Evolutionary conservation across 169 alveolate species (phyloP), one percentile per base, ranked within the genome.

Genomic region (Plasmodium knowlesi): DNA sequence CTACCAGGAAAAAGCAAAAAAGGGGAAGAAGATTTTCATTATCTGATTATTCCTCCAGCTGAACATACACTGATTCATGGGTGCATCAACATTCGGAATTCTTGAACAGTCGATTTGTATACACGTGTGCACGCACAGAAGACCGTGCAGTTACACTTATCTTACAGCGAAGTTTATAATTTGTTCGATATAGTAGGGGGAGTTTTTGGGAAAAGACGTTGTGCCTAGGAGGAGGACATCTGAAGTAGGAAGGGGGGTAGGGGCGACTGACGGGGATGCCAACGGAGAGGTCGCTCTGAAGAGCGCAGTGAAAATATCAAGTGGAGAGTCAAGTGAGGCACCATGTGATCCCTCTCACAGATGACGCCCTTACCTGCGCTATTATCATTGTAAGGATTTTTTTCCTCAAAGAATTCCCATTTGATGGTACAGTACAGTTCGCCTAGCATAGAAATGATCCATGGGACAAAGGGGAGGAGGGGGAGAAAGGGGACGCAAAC

Each of bases 391-490:
- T 84, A 92, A 6, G 95, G 95, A 37, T 92, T 92, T 86, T 84
- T 84, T 50, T 92, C 95, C 53, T 92, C 95, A 50, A 83, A 84
- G 72, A 92, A 82, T 53, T 92, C 95, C 95, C 92, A 92, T 81
- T 83, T 82, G 28, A 92, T 82, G 39, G 67, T 86, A 43, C 92
- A 83, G 53, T 84, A 92, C 16, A 92, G 50, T 80, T 92, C 93
- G 41, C 95, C 95, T 92, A 53, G 16, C 9, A 16, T 37, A 74
- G 57, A 50, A 41, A 5, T 32, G n/a, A 43, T n/a, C 46, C 14
- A 92, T n/a, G 4, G 39, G 84, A 2, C 9, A 61, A 28, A 34
- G 32, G 74, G 25, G 37, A 2, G 19, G 6, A 3, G 3, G 39
- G 39, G 32, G 74, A 10, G 37, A 2, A 61, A 22, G 39, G 3